Percentiles rank a stretch among this genome's conserved stretches.
Evolutionary conservation across 2,329 filamentous ascomycete species (phyloP).

Genomic region (Aureobasidium sp.): DNA sequence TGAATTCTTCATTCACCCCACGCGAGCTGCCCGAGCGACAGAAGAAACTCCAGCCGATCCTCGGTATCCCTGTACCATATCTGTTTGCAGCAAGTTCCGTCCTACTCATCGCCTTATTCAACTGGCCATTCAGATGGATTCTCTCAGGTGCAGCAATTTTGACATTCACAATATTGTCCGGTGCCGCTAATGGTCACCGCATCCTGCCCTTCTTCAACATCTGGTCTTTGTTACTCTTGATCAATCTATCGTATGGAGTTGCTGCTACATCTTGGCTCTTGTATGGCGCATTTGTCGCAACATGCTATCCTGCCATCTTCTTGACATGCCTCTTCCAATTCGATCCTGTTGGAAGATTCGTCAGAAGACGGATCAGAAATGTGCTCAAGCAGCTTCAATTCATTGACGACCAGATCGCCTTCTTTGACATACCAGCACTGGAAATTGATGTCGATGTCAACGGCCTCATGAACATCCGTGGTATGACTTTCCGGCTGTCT

Average conservation of each 20-base stretch:
- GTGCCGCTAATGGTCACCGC: constrained; percentile 29
- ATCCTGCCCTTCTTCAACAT: constrained; percentile 39
- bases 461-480: constrained; percentile 47
- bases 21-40: constrained; percentile 7
- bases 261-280: constrained; percentile 48
- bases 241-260: constrained; percentile 43
- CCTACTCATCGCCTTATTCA: constrained; percentile 19
- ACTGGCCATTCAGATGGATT: constrained; percentile 32
- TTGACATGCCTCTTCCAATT: constrained; percentile 44
- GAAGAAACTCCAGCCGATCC: constrained; percentile 14
- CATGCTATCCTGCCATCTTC: constrained; percentile 37
- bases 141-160: constrained; percentile 37
- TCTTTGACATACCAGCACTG: constrained; percentile 44
- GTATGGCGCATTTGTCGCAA: constrained; percentile 35
- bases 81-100: constrained; percentile 17
- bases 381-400: constrained; percentile 41
- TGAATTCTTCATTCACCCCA: background rate
- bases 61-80: constrained; percentile 11
- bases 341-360: constrained; percentile 31
- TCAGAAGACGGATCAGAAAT: constrained; percentile 30
- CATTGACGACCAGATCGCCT: constrained; percentile 44
- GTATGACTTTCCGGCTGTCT: constrained; percentile 45
- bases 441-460: constrained; percentile 50
- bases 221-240: constrained; percentile 40
- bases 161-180: constrained; percentile 30